phyloP scores from a whole-genome alignment of 257 asterid genomes.

The Penstemon barbatus region DNA sequence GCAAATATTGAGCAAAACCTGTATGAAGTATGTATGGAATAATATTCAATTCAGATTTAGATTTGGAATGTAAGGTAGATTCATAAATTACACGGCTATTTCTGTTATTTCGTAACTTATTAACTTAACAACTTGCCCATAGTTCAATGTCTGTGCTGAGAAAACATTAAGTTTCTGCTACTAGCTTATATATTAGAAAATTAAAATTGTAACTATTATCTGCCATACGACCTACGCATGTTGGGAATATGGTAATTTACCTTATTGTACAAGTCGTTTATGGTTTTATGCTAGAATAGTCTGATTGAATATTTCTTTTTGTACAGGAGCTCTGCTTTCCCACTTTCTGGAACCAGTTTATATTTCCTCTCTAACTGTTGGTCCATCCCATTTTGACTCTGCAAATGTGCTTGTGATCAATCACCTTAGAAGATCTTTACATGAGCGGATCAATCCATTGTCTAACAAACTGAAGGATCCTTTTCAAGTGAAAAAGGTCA shows the following conservation, averaged over 20 bases:
- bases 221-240: neutral
- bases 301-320: constrained; percentile 15
- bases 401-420: constrained; percentile 30
- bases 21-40: constrained; percentile 8
- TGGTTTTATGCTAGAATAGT: neutral
- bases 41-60: constrained; percentile 6
- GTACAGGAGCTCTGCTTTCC: constrained; percentile 84
- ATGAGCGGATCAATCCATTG: constrained; percentile 58
- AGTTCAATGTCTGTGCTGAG: neutral
- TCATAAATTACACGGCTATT: constrained; percentile 1
- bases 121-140: neutral
- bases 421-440: constrained; percentile 54
- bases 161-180: constrained; percentile 18
- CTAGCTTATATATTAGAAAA: constrained; percentile 15
- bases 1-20: constrained; percentile 7
- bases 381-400: constrained; percentile 46
- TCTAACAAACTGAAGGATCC: constrained; percentile 59
- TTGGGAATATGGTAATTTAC: neutral
- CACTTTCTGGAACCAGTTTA: constrained; percentile 76
- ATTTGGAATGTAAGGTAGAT: neutral
- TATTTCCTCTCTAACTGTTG: constrained; percentile 68
- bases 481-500: constrained; percentile 71
- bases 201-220: constrained; percentile 15
- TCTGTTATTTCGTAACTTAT: neutral
- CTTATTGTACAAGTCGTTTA: constrained; percentile 6